A percentile compares a stretch with the other conserved stretches of the same genome.
Evolutionary conservation across 169 alveolate genomes (phyloP).

Genomic region (Perkinsus marinus): DNA sequence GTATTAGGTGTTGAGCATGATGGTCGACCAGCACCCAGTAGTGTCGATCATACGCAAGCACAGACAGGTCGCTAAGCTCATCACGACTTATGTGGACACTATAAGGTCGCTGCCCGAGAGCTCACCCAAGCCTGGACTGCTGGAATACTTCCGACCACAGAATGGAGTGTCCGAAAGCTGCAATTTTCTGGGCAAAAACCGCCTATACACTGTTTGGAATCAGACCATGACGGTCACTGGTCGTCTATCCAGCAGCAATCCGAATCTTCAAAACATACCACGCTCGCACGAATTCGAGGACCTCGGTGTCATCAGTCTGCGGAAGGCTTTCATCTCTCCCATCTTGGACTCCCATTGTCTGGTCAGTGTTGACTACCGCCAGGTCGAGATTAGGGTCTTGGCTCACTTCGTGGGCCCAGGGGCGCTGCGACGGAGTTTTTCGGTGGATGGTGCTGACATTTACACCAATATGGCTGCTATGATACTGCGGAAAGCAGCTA

Average conservation of each 20-base stretch:
- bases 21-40: constrained; percentile 17
- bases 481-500: not conserved
- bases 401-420: not conserved
- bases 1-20: not conserved
- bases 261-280: constrained; percentile 42
- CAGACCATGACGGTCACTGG: constrained; percentile 49
- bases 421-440: not conserved
- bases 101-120: constrained; percentile 2
- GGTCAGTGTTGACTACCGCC: constrained; percentile 16
- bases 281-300: not conserved
- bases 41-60: constrained; percentile 12
- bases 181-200: not conserved
- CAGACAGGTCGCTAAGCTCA: constrained; percentile 13
- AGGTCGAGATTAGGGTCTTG: constrained; percentile 17
- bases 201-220: constrained; percentile 28
- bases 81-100: constrained; percentile 11
- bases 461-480: constrained; percentile 21
- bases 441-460: not conserved
- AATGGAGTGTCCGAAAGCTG: not conserved
- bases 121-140: not conserved
- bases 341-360: not conserved
- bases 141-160: not conserved
- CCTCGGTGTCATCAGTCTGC: not conserved
- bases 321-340: constrained; percentile 15
- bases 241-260: constrained; percentile 37